Percentiles rank a stretch among this genome's conserved stretches.
Evolutionary conservation across 176 grass and related monocot species (phyloP).

Genomic region (Zoysia japonica): DNA sequence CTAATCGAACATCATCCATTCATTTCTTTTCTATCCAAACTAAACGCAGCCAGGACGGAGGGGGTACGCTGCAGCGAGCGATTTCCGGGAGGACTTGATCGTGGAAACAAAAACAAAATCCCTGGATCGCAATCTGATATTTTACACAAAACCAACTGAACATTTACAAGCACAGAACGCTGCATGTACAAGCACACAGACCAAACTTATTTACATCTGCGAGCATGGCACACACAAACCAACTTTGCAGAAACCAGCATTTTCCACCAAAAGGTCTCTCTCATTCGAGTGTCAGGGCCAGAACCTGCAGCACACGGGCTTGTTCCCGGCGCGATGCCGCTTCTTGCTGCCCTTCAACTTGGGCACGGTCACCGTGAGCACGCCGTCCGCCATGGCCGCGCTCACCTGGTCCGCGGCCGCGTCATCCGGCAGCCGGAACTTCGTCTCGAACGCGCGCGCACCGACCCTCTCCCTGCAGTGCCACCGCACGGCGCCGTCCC

Average conservation of each 20-base stretch:
- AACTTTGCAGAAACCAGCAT: not conserved
- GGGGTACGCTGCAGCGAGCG: no score
- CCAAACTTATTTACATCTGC: not conserved
- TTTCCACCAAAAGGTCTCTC: not conserved
- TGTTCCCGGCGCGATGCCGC: slow-evolving; percentile 19
- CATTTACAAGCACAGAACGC: not conserved
- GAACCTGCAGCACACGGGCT: slow-evolving; percentile 43
- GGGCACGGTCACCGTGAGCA: slow-evolving; percentile 64
- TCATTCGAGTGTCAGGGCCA: slow-evolving; percentile 24
- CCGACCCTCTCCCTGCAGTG: slow-evolving; percentile 40
- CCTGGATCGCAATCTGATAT: not conserved
- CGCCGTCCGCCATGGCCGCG: slow-evolving; percentile 56
- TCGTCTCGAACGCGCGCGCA: slow-evolving; percentile 5
- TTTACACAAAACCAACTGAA: not conserved
- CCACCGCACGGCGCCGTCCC: slow-evolving; percentile 19
- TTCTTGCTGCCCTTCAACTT: slow-evolving; percentile 42
- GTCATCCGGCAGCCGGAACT: slow-evolving; percentile 46
- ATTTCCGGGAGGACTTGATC: no score
- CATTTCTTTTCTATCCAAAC: no score
- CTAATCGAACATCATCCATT: no score
- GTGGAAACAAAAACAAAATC: no score
- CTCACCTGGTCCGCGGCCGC: slow-evolving; percentile 41
- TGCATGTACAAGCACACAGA: not conserved
- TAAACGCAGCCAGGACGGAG: no score
- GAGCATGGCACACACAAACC: not conserved